phyloP scores from a whole-genome alignment of 2,329 filamentous ascomycete genomes.

The Huntiella moniliformis region DNA sequence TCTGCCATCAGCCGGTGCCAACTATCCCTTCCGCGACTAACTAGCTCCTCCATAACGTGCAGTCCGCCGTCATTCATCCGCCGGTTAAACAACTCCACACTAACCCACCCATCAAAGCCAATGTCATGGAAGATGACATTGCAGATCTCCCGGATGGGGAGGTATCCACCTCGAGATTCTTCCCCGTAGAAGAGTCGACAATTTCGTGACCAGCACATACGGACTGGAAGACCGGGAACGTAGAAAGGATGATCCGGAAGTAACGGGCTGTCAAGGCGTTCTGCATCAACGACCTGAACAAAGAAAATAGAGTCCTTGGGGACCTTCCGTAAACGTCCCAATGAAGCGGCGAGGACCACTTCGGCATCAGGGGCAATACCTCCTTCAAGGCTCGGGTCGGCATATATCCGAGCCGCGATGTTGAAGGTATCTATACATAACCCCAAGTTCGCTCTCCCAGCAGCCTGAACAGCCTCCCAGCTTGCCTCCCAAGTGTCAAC shows the following conservation, averaged over 20 bases:
- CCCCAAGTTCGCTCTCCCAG: conserved; percentile 54
- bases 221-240: conserved; percentile 19
- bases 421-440: conserved; percentile 66
- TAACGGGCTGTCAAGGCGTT: conserved; percentile 40
- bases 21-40: conserved; percentile 33
- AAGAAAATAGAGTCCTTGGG: conserved; percentile 30
- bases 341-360: conserved; percentile 31
- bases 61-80: conserved; percentile 33
- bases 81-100: conserved; percentile 50
- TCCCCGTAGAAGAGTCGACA: conserved; percentile 42
- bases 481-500: conserved; percentile 52
- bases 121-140: conserved; percentile 42
- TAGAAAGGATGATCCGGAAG: conserved; percentile 23
- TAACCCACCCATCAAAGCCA: conserved; percentile 51
- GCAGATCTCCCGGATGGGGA: conserved; percentile 45
- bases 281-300: conserved; percentile 59
- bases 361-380: conserved; percentile 38
- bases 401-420: conserved; percentile 51
- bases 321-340: conserved; percentile 41
- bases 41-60: conserved; percentile 35
- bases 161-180: conserved; percentile 41
- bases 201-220: conserved; percentile 65
- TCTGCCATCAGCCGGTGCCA: conserved; percentile 26
- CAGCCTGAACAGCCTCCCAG: conserved; percentile 47
- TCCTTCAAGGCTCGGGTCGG: conserved; percentile 38